Conservation (phyloP, 345 rosid genomes). For the Bruguiera sexangula region DNA sequence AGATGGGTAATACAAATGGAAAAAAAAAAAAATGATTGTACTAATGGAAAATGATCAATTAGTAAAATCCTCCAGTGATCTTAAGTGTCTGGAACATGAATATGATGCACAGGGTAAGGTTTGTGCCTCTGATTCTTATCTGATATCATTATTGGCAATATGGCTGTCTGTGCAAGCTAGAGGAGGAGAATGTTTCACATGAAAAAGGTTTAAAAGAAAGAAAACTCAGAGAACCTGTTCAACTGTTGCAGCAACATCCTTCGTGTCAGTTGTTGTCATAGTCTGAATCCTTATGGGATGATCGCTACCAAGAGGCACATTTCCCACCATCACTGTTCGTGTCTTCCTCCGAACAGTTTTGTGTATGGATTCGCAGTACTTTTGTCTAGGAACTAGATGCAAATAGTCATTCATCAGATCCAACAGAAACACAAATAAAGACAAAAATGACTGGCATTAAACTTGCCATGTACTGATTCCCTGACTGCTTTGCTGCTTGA, state of each 20-base stretch:
- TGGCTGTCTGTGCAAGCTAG: not conserved
- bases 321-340: conserved; percentile 88
- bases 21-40: not conserved
- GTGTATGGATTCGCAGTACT: conserved; percentile 83
- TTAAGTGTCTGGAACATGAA: not conserved
- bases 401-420: conserved; percentile 19
- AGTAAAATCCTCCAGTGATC: not conserved
- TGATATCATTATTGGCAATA: not conserved
- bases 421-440: conserved; percentile 2
- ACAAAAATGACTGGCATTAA: not conserved
- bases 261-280: conserved; percentile 91
- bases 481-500: not conserved
- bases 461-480: not conserved
- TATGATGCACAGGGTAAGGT: not conserved
- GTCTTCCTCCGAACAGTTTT: conserved; percentile 91
- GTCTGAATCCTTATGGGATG: conserved; percentile 95
- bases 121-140: not conserved
- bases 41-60: not conserved
- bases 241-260: conserved; percentile 86
- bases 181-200: not conserved
- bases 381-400: conserved; percentile 80
- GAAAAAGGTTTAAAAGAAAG: conserved; percentile 6
- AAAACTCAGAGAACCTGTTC: conserved; percentile 58
- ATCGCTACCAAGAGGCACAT: conserved; percentile 86
- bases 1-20: not conserved